phyloP scores from a whole-genome alignment of 257 asterid genomes.

The Vinca minor region DNA sequence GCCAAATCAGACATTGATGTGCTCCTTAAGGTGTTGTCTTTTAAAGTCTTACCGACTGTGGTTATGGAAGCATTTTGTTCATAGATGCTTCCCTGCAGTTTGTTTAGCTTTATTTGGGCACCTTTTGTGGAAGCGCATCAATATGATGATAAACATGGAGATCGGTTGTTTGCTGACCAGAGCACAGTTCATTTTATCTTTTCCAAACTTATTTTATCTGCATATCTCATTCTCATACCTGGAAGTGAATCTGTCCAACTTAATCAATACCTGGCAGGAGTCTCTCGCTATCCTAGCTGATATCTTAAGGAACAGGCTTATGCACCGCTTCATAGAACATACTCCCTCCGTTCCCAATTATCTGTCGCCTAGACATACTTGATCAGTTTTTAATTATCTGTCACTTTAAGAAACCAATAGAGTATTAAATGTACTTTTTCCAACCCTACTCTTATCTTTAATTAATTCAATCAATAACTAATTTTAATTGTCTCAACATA shows the following conservation, averaged over 20 bases:
- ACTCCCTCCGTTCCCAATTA: too few relatives aligned
- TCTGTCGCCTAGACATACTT: too few relatives aligned
- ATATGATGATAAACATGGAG: conserved; percentile 25
- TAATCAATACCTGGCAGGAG: neutral
- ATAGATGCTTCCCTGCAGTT: conserved; percentile 20
- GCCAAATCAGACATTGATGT: conserved; percentile 49
- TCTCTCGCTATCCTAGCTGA: neutral
- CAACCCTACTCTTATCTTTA: too few relatives aligned
- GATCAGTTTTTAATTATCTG: too few relatives aligned
- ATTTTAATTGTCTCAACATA: too few relatives aligned
- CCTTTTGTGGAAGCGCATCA: conserved; percentile 36
- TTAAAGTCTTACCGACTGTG: conserved; percentile 14
- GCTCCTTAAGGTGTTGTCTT: conserved; percentile 26
- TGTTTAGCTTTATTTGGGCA: conserved; percentile 14
- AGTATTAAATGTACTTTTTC: too few relatives aligned
- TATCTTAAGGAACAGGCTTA: neutral
- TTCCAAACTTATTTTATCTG: neutral
- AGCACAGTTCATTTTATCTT: neutral
- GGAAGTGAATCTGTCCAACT: neutral
- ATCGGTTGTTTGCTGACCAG: conserved; percentile 37
- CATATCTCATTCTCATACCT: neutral
- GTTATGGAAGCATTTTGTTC: conserved; percentile 14
- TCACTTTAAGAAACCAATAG: too few relatives aligned
- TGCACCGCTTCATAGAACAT: neutral
- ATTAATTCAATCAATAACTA: too few relatives aligned